Conservation (phyloP, 1,139 yeast genomes). For the Pichia sorboxylosa region DNA sequence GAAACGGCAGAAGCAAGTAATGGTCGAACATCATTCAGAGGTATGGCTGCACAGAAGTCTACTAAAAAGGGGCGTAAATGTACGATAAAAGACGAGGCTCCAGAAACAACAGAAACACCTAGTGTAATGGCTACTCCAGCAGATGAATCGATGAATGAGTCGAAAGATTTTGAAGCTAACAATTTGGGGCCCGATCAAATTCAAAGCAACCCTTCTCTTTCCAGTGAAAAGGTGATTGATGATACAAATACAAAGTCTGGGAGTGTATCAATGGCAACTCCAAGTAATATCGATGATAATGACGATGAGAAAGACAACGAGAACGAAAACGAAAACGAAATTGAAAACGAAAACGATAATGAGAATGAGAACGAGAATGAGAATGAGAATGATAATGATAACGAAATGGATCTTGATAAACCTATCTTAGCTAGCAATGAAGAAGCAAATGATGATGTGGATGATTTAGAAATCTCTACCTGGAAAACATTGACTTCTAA, state of each 20-base stretch:
- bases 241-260: neutral
- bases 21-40: slow-evolving; percentile 29
- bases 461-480: slow-evolving; percentile 57
- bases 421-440: slow-evolving; percentile 25
- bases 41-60: slow-evolving; percentile 20
- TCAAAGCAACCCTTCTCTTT: neutral
- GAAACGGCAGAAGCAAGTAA: slow-evolving; percentile 24
- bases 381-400: too few species aligned
- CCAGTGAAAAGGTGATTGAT: neutral
- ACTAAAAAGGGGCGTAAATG: slow-evolving; percentile 23
- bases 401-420: slow-evolving; percentile 23
- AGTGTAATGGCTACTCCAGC: slow-evolving; percentile 18
- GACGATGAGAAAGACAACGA: neutral
- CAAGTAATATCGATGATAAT: neutral
- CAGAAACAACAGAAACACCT: slow-evolving; percentile 11
- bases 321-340: slow-evolving; percentile 1
- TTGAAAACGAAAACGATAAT: slow-evolving; percentile 2
- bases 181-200: neutral
- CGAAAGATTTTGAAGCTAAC: neutral
- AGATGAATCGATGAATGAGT: slow-evolving; percentile 3
- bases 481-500: slow-evolving; percentile 79
- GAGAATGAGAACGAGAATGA: neutral
- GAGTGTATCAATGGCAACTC: neutral
- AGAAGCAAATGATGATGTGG: slow-evolving; percentile 44
- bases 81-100: slow-evolving; percentile 16